Evolutionary conservation across 495 filamentous ascomycete species (phyloP).

Genomic region (Lophiostoma macrostomum): DNA sequence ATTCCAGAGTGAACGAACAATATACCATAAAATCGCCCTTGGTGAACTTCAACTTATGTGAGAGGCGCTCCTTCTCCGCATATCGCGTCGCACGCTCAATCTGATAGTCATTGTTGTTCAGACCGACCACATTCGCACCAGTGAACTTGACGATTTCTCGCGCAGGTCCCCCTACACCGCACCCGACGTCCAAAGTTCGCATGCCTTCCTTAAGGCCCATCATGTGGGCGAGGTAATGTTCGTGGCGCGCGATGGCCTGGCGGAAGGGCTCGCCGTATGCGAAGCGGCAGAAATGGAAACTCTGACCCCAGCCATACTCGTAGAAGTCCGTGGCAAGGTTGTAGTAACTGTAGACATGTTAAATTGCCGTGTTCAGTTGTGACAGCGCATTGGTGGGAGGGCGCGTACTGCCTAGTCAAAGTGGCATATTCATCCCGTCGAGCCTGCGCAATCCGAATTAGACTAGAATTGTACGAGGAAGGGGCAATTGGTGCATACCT

Average conservation of each 20-base stretch:
- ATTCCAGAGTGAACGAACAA: background rate
- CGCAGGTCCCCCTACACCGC: slow-evolving; percentile 96
- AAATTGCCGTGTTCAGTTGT: slow-evolving; percentile 13
- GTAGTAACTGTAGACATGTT: slow-evolving; percentile 69
- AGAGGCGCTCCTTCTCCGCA: slow-evolving; percentile 74
- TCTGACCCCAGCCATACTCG: slow-evolving; percentile 93
- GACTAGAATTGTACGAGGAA: background rate
- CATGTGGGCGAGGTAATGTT: slow-evolving; percentile 93
- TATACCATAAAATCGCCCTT: slow-evolving; percentile 97
- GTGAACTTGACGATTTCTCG: slow-evolving; percentile 96
- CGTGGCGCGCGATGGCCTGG: slow-evolving; percentile 94
- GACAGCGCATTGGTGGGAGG: slow-evolving; percentile 1
- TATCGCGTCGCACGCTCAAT: slow-evolving; percentile 91
- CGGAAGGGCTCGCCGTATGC: slow-evolving; percentile 81
- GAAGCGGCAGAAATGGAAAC: slow-evolving; percentile 98
- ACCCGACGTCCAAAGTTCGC: slow-evolving; percentile 94
- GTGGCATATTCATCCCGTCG: slow-evolving; percentile 91
- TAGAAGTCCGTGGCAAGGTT: slow-evolving; percentile 97
- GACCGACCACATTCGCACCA: slow-evolving; percentile 79
- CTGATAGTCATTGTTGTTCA: slow-evolving; percentile 99
- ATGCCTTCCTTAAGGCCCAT: slow-evolving; percentile 83
- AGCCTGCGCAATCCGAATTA: slow-evolving; percentile 48
- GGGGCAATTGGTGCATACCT: slow-evolving; percentile 48
- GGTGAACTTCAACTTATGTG: slow-evolving; percentile 77
- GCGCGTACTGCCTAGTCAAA: slow-evolving; percentile 82